Conservation (phyloP, 805 yeast species). For the Candida stauntonica region DNA sequence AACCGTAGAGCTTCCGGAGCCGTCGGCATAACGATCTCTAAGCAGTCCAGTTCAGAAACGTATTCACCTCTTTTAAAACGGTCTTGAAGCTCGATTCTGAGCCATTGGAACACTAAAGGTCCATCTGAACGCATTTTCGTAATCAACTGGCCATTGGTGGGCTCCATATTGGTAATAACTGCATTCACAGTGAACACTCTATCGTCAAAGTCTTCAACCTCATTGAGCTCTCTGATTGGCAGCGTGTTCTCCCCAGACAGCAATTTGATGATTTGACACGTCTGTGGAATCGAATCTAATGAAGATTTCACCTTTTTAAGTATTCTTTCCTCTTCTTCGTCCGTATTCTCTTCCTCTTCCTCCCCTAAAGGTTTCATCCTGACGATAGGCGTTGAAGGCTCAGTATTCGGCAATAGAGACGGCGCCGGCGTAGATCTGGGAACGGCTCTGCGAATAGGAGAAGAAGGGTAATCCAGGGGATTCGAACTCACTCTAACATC, state of each 20-base stretch:
- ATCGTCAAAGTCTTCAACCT: slow-evolving; percentile 20
- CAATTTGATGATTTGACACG: neutral
- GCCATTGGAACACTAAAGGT: slow-evolving; percentile 1
- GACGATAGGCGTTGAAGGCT: too few relatives aligned
- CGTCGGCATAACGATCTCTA: slow-evolving; percentile 12
- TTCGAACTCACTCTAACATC: neutral
- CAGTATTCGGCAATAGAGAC: neutral
- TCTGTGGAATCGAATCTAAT: too few relatives aligned
- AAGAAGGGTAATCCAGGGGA: neutral
- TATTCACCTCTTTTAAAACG: neutral
- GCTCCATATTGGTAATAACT: slow-evolving; percentile 18
- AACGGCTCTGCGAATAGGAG: neutral
- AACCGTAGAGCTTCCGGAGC: slow-evolving; percentile 17
- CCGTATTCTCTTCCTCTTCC: too few relatives aligned
- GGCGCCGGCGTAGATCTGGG: too few relatives aligned
- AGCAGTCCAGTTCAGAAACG: slow-evolving; percentile 9
- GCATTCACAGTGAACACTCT: slow-evolving; percentile 14
- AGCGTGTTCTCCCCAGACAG: neutral
- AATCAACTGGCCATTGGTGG: slow-evolving; percentile 7
- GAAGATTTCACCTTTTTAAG: too few relatives aligned
- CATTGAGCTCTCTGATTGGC: slow-evolving; percentile 11
- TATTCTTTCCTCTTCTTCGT: too few relatives aligned
- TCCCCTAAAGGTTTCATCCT: too few relatives aligned
- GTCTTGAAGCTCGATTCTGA: slow-evolving; percentile 8
- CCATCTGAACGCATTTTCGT: neutral